Base-by-base conservation (phyloP, 2,329 filamentous ascomycete genomes). In the Pseudogymnoascus sp. region DNA sequence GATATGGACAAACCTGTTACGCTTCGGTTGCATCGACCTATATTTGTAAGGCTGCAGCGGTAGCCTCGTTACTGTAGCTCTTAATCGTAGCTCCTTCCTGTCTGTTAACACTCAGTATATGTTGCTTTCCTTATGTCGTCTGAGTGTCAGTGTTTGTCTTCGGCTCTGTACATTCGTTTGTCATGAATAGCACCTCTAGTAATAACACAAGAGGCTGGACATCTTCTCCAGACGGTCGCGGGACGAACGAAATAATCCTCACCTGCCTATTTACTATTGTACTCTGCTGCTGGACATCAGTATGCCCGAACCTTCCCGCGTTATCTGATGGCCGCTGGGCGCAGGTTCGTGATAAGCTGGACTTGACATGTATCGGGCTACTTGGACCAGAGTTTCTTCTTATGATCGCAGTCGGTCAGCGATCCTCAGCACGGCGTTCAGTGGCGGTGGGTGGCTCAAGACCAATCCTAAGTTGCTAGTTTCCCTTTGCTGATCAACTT, bases 191-290 rank as follows among this genome's bases (percentile, higher is more conserved):
- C n/a, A 57, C 47, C 25, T 14, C 28, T 14, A 25, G 28, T 35
- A 59, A 60, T 38, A 25, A 12, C 38, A 60, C 57, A 32, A 32
- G 67, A 16, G 74, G 74, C 11, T 77, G 75, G 76, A 70, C 73
- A 3, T 62, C 65, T 6, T 66, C 68, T 18, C 71, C 74, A 6
- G 65, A 70, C 60, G 69, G 70, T 11, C 70, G 77, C 50, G 76
- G 77, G 3, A 75, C 72, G 2, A 64, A 74, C 20, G 73, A 76
- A 58, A 75, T 79, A 34, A 61, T 78, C 1, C 75, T 69, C 66
- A 71, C 70, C 22, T 75, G 73, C 59, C 47, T 67, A 1, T 58
- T 75, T 18, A 79, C 77, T 1, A 75, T 77, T 7, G 66, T 75
- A 5, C 69, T 79, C 0, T 78, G 75, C 64, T 71, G 67, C 30